Evolutionary conservation across 192 early-diverging fungal species (phyloP).

Genomic region (Backusella tarrabulga): DNA sequence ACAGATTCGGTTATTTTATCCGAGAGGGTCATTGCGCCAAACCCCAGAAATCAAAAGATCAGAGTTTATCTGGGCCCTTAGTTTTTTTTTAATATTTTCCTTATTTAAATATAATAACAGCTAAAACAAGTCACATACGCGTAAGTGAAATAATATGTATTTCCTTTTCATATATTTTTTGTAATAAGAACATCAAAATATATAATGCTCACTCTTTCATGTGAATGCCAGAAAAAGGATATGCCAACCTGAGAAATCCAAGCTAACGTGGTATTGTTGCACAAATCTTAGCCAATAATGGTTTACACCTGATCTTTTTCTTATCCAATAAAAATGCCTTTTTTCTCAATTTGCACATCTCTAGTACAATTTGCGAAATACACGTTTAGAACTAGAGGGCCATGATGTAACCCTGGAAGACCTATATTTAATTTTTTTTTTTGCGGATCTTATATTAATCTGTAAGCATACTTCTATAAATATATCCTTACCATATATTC

Average conservation of each 20-base stretch:
- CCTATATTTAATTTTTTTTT: neutral
- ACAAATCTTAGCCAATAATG: neutral
- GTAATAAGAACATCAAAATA: neutral
- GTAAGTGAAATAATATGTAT: neutral
- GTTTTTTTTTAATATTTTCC: neutral
- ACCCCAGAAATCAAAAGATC: neutral
- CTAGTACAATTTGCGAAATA: neutral
- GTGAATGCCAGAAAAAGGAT: neutral
- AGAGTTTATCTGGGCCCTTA: neutral
- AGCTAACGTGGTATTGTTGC: neutral
- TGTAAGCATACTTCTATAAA: neutral
- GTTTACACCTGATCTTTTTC: neutral
- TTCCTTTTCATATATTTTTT: neutral
- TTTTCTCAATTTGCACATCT: neutral
- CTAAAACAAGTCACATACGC: neutral
- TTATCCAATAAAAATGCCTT: neutral
- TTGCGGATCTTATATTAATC: neutral
- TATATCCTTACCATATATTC: neutral
- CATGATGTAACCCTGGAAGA: neutral
- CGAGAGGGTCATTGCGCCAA: neutral
- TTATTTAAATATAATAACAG: neutral
- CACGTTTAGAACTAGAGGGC: neutral
- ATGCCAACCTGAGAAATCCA: neutral
- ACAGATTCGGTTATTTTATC: neutral
- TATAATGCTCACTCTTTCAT: neutral